Conservation (phyloP, 331 rosid species). For the Acacia pycnantha region DNA sequence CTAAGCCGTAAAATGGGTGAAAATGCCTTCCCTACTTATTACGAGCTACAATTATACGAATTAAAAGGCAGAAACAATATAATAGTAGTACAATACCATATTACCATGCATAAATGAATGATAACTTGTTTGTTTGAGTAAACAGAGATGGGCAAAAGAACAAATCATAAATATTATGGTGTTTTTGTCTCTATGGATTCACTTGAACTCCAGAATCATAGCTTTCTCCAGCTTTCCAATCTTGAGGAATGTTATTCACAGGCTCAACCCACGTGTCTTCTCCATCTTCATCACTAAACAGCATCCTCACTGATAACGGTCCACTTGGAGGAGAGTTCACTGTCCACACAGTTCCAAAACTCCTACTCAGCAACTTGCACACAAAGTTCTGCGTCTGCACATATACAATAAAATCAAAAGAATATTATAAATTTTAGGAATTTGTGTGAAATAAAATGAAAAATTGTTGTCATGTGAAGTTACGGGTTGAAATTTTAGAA, state of each 20-base stretch:
- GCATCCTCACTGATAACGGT: slow-evolving; percentile 71
- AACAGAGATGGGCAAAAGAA: slow-evolving; percentile 26
- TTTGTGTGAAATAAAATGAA: background rate
- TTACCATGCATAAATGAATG: background rate
- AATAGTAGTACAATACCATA: background rate
- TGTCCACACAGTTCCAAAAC: slow-evolving; percentile 84
- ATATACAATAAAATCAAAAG: background rate
- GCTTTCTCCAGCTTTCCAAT: slow-evolving; percentile 79
- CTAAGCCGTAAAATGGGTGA: background rate
- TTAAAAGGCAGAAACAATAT: background rate
- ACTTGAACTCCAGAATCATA: slow-evolving; percentile 91
- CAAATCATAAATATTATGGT: slow-evolving; percentile 1
- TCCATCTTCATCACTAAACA: slow-evolving; percentile 69
- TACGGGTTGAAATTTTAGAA: no score
- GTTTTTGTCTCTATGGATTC: slow-evolving; percentile 30
- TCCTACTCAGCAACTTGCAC: slow-evolving; percentile 76
- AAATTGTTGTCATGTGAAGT: no score
- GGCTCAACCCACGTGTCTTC: slow-evolving; percentile 86
- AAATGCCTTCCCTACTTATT: slow-evolving; percentile 14
- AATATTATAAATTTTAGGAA: no score
- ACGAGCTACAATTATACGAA: background rate
- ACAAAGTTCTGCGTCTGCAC: slow-evolving; percentile 65
- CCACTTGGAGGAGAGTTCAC: slow-evolving; percentile 76
- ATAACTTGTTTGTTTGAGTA: slow-evolving; percentile 25
- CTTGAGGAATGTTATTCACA: slow-evolving; percentile 59